phyloP scores from a whole-genome alignment of 306 rosid genomes.

The Prunus kanzakura region DNA sequence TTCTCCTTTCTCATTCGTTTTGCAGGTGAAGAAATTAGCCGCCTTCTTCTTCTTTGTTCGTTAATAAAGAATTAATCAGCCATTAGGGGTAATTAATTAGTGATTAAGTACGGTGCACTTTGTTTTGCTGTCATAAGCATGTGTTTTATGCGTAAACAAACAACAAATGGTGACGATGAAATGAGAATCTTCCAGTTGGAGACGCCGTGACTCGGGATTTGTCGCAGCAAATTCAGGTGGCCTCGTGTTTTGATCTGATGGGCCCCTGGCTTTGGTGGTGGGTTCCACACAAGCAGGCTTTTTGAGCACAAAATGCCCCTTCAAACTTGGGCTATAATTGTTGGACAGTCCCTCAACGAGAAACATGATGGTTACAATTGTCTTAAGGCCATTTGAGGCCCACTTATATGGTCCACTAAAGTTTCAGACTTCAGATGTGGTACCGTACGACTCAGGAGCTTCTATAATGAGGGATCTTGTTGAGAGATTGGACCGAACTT shows the following conservation, averaged over 20 bases:
- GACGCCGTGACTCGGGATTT: background rate
- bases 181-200: background rate
- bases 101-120: no score
- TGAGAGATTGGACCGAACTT: accelerated
- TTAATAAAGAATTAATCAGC: no score
- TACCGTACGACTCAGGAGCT: no score
- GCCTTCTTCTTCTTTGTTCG: no score
- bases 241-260: background rate
- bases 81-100: background rate
- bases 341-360: no score
- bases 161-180: background rate
- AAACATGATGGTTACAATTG: background rate
- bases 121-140: background rate
- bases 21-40: no score
- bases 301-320: background rate
- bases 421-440: background rate
- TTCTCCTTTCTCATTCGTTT: background rate
- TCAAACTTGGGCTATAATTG: no score
- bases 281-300: background rate
- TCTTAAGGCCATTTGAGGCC: background rate
- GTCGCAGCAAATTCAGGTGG: background rate
- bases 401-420: background rate
- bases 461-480: no score
- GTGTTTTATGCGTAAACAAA: no score
- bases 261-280: background rate